These are phyloP conservation scores for Chaetothyriales sp. DNA, from an alignment of 2,329 filamentous ascomycete species.

Conservation along the genomic window DNA sequence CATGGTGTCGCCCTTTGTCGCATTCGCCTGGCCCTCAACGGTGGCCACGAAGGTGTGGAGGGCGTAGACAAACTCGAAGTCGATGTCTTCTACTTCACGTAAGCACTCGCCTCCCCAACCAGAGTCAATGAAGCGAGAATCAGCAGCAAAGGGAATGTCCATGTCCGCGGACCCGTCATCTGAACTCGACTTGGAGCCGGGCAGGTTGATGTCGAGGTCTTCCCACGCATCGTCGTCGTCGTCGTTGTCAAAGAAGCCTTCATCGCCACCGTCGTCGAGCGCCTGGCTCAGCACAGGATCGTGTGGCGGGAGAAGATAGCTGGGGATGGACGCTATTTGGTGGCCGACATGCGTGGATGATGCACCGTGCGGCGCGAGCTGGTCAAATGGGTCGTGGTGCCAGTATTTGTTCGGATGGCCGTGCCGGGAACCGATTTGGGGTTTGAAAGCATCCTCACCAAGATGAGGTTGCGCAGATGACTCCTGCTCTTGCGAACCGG, in stretches of 20 bases:
- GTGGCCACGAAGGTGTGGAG: slow-evolving; percentile 95
- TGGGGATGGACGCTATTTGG: slow-evolving; percentile 18
- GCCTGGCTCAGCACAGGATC: slow-evolving; percentile 28
- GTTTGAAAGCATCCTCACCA: slow-evolving; percentile 33
- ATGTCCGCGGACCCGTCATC: slow-evolving; percentile 51
- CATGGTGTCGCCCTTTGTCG: slow-evolving; percentile 97
- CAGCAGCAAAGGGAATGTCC: slow-evolving; percentile 42
- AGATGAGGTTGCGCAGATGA: slow-evolving; percentile 25
- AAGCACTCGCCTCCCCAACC: slow-evolving; percentile 72
- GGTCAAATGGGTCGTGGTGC: background rate
- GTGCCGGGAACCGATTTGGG: background rate
- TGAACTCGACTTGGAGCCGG: slow-evolving; percentile 32
- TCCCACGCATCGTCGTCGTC: slow-evolving; percentile 16
- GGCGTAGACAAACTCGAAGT: slow-evolving; percentile 98
- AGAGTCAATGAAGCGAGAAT: slow-evolving; percentile 53
- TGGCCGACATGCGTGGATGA: background rate
- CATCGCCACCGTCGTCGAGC: slow-evolving; percentile 3
- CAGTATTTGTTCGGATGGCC: background rate
- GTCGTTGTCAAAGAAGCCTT: slow-evolving; percentile 6
- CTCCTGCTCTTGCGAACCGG: slow-evolving; percentile 17
- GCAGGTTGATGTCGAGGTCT: slow-evolving; percentile 25
- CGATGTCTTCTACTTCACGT: slow-evolving; percentile 93
- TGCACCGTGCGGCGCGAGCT: too few species aligned
- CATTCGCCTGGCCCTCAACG: slow-evolving; percentile 95
- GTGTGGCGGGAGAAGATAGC: slow-evolving; percentile 29